phyloP scores from a whole-genome alignment of 208 protist genomes.

The Naegleria lovaniensis region DNA sequence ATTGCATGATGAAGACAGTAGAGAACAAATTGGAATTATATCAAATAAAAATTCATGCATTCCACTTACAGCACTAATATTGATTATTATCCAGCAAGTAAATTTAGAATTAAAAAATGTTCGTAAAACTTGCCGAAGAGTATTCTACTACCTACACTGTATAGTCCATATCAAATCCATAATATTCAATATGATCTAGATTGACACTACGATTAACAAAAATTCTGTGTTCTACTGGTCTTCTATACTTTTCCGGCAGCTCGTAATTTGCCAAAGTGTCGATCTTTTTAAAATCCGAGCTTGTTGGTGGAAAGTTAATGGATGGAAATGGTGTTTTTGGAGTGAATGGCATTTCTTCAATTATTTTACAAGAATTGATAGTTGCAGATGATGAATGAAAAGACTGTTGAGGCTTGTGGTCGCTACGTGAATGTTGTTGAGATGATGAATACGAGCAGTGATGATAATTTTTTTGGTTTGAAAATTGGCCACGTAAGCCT shows the following conservation, averaged over 20 bases:
- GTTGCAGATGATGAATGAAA: too few species aligned
- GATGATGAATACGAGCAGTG: too few species aligned
- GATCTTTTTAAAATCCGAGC: not conserved
- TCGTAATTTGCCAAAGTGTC: not conserved
- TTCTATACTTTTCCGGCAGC: not conserved
- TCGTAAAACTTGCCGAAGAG: not conserved
- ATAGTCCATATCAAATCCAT: slow-evolving; percentile 16
- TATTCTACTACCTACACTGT: not conserved
- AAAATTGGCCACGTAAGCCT: too few species aligned
- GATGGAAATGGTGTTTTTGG: not conserved
- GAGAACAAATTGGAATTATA: too few species aligned
- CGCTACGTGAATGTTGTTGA: too few species aligned
- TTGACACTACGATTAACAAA: slow-evolving; percentile 16
- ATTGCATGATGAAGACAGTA: too few species aligned
- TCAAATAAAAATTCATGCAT: not conserved
- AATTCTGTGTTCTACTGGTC: not conserved
- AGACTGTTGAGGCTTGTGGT: too few species aligned
- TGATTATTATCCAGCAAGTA: too few species aligned
- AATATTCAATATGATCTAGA: slow-evolving; percentile 20
- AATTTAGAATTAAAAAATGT: not conserved
- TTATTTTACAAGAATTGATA: too few species aligned
- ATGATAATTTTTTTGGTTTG: too few species aligned
- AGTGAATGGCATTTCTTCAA: not conserved
- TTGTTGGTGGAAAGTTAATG: not conserved
- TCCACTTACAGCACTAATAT: not conserved